Evolutionary conservation across 208 protist genomes (phyloP), one percentile per base, ranked within the genome.

Genomic region (Leishmania arabica): DNA sequence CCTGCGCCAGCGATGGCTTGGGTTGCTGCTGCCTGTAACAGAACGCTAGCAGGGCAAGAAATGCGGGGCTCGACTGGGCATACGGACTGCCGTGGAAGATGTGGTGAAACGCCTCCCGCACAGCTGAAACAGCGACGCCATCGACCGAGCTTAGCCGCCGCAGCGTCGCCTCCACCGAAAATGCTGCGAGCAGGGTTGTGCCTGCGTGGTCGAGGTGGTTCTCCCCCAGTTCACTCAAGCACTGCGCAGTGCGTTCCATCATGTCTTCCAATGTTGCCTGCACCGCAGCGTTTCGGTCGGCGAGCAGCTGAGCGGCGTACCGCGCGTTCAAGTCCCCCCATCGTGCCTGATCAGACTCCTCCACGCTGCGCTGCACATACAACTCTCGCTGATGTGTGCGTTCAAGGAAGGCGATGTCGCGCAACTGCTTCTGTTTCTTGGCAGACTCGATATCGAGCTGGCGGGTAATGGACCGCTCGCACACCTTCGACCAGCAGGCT

Each of bases 401-500:
- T 42, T 84, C 77, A 13, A 96, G 86, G 58, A 91, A 93, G 60
- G 85, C 86, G 19, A n/a, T 84, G 21, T 88, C 85, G 62, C 91
- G 82, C n/a, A 79, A 11, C 15, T 70, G 53, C 71, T 90, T 86
- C 60, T 91, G 71, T 24, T 66, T 56, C 65, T 83, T 78, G 0
- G 93, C 92, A 42, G 82, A 75, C 76, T 92, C 91, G 27, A 86
- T 87, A 77, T 90, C 78, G 27, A 91, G 83, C 62, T 90, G 86
- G 34, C 91, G 92, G 47, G 92, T 88, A 31, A 95, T 82, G 47
- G 90, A 79, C 79, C 93, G 89, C 54, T 92, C 87, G 77, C 92
- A 96, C 74, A 97, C 84, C 19, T 89, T 42, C 31, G 92, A 86
- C 92, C 95, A 95, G 90, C 93, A 97, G 54, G 60, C 77, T 27